Conservation (phyloP, 495 filamentous ascomycete genomes). For the Staphylotrichum tortipilum region DNA sequence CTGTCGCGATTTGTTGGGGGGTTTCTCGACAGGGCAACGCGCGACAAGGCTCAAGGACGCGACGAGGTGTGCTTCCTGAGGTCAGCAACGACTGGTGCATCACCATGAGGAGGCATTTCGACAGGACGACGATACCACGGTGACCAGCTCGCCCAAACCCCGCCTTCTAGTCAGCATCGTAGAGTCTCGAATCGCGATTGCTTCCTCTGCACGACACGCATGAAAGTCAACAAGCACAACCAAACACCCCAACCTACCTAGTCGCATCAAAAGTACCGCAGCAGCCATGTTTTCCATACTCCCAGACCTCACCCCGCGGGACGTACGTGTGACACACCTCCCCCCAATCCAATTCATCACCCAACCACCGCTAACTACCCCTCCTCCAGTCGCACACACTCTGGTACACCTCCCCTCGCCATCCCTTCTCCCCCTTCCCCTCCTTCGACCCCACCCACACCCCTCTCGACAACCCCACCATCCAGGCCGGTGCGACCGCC, state of each 20-base stretch:
- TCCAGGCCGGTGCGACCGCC: slow-evolving; percentile 12
- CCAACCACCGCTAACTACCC: slow-evolving; percentile 6
- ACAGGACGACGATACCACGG: too few species aligned
- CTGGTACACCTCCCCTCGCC: slow-evolving; percentile 56
- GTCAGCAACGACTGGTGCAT: too few species aligned
- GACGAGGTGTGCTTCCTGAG: too few species aligned
- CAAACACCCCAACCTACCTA: too few species aligned
- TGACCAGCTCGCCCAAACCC: too few species aligned
- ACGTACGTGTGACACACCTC: slow-evolving; percentile 43
- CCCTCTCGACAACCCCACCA: slow-evolving; percentile 13
- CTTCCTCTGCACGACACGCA: too few species aligned
- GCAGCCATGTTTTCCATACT: slow-evolving; percentile 55
- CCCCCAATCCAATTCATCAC: neutral
- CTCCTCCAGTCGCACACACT: slow-evolving; percentile 54
- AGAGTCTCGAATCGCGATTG: too few species aligned
- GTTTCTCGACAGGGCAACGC: too few species aligned
- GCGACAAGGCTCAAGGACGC: too few species aligned
- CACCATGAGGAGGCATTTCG: too few species aligned
- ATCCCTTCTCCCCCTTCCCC: slow-evolving; percentile 28
- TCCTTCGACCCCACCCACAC: slow-evolving; percentile 19
- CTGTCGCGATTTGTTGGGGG: neutral
- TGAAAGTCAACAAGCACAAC: too few species aligned
- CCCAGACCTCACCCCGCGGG: slow-evolving; percentile 62
- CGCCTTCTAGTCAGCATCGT: too few species aligned
- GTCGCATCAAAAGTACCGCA: neutral